phyloP scores from a whole-genome alignment of 2,329 filamentous ascomycete genomes.

The Sarocladium kiliense region DNA sequence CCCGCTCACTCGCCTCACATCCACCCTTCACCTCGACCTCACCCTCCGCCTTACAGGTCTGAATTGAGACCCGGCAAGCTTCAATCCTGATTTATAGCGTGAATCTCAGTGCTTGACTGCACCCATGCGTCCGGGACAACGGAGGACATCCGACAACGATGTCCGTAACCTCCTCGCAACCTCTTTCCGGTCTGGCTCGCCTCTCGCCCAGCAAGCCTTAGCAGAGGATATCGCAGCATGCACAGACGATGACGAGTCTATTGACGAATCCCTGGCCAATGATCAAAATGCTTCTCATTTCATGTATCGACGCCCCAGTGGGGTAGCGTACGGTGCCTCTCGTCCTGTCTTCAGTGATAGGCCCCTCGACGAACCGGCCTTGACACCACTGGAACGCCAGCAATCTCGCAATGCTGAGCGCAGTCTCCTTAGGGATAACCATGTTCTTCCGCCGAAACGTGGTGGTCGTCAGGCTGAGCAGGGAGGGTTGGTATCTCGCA shows the following conservation, averaged over 20 bases:
- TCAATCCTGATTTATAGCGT: too few species aligned
- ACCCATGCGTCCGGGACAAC: conserved; percentile 1
- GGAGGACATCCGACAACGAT: conserved; percentile 12
- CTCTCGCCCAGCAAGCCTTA: conserved; percentile 60
- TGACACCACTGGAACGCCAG: conserved; percentile 51
- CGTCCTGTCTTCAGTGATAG: conserved; percentile 64
- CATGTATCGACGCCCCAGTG: conserved; percentile 71
- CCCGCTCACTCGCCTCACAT: background rate
- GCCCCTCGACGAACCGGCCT: conserved; percentile 35
- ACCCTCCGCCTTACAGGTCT: background rate
- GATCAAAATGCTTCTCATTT: conserved; percentile 36
- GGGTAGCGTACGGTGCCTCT: conserved; percentile 66
- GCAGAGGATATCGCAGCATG: conserved; percentile 63
- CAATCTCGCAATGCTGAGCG: conserved; percentile 53
- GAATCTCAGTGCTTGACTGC: too few species aligned
- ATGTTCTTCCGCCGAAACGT: conserved; percentile 59
- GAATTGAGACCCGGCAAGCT: too few species aligned
- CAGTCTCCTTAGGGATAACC: conserved; percentile 59
- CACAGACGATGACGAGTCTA: conserved; percentile 31
- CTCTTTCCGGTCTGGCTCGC: conserved; percentile 57
- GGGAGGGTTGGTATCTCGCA: conserved; percentile 26
- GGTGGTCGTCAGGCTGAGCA: conserved; percentile 20
- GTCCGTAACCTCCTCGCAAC: conserved; percentile 18
- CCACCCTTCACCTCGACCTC: background rate
- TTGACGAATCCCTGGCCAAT: conserved; percentile 23